Evolutionary conservation across 23 red algal species (phyloP).

Genomic region (Gracilaria caudata): DNA sequence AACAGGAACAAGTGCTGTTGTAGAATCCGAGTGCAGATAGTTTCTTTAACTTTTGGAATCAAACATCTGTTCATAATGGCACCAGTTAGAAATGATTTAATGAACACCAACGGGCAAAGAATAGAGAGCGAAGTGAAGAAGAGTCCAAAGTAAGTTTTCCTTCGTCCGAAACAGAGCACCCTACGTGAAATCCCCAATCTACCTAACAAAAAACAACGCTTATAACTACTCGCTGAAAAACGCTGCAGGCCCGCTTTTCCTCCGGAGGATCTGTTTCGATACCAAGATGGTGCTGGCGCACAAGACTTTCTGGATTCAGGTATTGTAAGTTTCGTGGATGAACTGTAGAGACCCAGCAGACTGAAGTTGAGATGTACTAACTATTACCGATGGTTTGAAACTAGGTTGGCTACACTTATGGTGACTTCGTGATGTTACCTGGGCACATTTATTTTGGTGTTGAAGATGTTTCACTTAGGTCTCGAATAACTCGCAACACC

Average conservation of each 20-base stretch:
- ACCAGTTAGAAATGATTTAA: neutral
- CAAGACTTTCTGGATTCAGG: slow-evolving; percentile 81
- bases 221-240: neutral
- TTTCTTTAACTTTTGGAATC: neutral
- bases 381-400: neutral
- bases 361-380: neutral
- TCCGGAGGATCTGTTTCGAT: slow-evolving; percentile 80
- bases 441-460: slow-evolving; percentile 98
- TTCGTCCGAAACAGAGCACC: neutral
- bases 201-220: neutral
- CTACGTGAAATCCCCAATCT: neutral
- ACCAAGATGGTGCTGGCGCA: slow-evolving; percentile 81
- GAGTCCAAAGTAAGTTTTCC: slow-evolving; percentile 5
- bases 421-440: slow-evolving; percentile 96
- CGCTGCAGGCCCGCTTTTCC: slow-evolving; percentile 37
- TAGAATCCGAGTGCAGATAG: neutral
- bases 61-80: neutral
- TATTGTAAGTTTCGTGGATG: slow-evolving; percentile 24
- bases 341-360: neutral
- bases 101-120: neutral
- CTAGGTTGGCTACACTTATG: slow-evolving; percentile 88
- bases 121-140: neutral
- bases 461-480: slow-evolving; percentile 78
- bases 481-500: slow-evolving; percentile 75
- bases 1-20: neutral